Base-by-base conservation (phyloP, 441 rosid genomes). In the Adansonia rubrostipa region DNA sequence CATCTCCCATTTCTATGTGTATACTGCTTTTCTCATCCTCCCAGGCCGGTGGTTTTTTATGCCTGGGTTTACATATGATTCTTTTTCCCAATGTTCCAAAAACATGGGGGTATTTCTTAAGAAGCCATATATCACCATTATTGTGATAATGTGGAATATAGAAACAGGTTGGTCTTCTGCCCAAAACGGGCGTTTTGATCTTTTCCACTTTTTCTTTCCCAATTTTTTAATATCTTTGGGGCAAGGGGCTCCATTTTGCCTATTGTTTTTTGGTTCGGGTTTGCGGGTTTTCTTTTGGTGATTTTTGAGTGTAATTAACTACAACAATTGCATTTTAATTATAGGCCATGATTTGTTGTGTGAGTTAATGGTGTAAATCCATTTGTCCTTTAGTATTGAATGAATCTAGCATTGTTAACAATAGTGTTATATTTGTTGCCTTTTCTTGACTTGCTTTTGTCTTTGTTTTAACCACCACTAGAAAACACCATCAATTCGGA, bases 91-190 rank as follows among this genome's bases (percentile, higher is more conserved):
- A 33, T 50, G 91, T 89, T 88, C 72, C 75, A 51, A 24, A 82
- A 82, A 86, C 87, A 47, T 78, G 87, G 87, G 84, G 84, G 75
- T 81, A 70, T 87, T 83, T 85, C 78, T 82, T 81, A 53, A 78
- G 76, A 74, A 60, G 64, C 64, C 64, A 60, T 60, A 36, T 20
- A 22, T 60, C 64, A 60, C 64, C 64, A 60, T 60, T 60, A 8
- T 60, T 60, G 64, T 60, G 64, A 60, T 60, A 22, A 60, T 60
- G 33, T 20, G 64, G 33, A 60, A 51, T 51, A 14, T 20, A 60
- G 62, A 57, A 20, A 73, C 80, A 57, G 82, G 83, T 75, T 84
- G 78, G 74, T 50, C 65, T 67, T 74, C n/a, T 47, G 83, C 83
- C 87, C 80, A 53, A 71, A 77, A 73, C 56, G 70, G 85, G 77